These are phyloP conservation scores for Zalerion maritima DNA, from an alignment of 495 filamentous ascomycete species.

Conservation along the genomic window DNA sequence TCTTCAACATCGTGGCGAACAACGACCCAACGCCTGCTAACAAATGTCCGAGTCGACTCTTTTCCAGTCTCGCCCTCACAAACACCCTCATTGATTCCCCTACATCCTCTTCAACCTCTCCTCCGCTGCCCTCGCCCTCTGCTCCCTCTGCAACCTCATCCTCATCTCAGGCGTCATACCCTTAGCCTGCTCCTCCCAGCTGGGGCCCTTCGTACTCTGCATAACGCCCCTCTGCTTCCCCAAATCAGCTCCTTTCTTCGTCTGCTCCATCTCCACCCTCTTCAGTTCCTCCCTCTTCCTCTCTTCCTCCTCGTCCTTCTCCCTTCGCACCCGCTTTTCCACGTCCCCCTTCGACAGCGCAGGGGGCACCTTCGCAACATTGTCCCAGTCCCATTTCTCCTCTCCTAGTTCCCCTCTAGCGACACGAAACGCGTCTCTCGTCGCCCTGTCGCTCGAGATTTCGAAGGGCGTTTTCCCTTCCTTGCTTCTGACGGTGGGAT, in stretches of 20 bases:
- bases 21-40: too few species aligned
- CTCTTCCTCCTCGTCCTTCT: constrained; percentile 47
- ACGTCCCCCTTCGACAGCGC: constrained; percentile 53
- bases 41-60: too few species aligned
- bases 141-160: constrained; percentile 64
- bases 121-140: constrained; percentile 72
- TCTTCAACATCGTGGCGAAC: too few species aligned
- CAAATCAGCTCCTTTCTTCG: constrained; percentile 48
- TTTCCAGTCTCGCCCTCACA: too few species aligned
- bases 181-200: constrained; percentile 56
- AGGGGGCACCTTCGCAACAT: constrained; percentile 52
- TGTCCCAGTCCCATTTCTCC: constrained; percentile 63
- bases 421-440: constrained; percentile 83
- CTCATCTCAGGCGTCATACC: constrained; percentile 77
- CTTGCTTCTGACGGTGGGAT: constrained; percentile 56
- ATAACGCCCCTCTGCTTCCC: constrained; percentile 16
- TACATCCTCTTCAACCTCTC: constrained; percentile 63
- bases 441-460: constrained; percentile 70
- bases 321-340: constrained; percentile 45
- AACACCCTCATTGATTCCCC: too few species aligned
- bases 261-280: constrained; percentile 46
- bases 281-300: constrained; percentile 32
- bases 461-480: constrained; percentile 71
- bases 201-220: constrained; percentile 27
- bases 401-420: constrained; percentile 74